Evolutionary conservation across 495 filamentous ascomycete genomes (phyloP), one percentile per base, ranked within the genome.

Genomic region (Lophiotrema nucula): DNA sequence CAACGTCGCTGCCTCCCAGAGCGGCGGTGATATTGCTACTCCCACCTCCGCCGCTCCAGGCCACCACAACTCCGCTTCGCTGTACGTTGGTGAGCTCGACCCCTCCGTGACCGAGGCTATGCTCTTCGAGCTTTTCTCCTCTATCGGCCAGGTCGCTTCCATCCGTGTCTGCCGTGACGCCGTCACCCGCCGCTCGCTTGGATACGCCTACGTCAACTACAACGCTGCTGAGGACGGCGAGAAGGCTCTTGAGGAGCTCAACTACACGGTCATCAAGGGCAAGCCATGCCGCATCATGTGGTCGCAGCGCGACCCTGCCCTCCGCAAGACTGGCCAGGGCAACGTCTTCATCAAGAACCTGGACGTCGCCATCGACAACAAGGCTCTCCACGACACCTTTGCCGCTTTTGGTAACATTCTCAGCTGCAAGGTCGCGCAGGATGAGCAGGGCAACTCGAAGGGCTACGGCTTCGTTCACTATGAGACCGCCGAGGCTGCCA

Each of bases 261-360:
- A 99, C 84, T 99, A 99, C 80, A 99, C 95, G 57, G 79, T 96
- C 63, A 97, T 99, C 81, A 97, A 97, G 84, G 90, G 90, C 67
- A 90, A 89, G 72, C 92, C 93, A 28, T 97, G 95, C 86, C 93
- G 93, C 74, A 99, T 99, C 82, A 99, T 99, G 93, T 99, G 93
- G 93, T 97, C 95, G 56, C 93, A 99, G 82, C 93, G 93, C 76
- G 93, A 99, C 76, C 93, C 93, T 63, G 93, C 92, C 72, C 82
- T 97, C 69, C 93, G 93, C 78, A 99, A 99, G 86, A 99, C 91
- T 67, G 93, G 93, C 64, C 92, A 97, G 76, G 93, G 93, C 71
- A 99, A 99, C 71, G 91, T 99, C 67, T 99, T 99, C 83, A 99
- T 99, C 85, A 99, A 99, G 84, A 99, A 99, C 79, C 79, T 99